Conservation (phyloP, 371 early-diverging fungal genomes). For the Mortierella sp. region DNA sequence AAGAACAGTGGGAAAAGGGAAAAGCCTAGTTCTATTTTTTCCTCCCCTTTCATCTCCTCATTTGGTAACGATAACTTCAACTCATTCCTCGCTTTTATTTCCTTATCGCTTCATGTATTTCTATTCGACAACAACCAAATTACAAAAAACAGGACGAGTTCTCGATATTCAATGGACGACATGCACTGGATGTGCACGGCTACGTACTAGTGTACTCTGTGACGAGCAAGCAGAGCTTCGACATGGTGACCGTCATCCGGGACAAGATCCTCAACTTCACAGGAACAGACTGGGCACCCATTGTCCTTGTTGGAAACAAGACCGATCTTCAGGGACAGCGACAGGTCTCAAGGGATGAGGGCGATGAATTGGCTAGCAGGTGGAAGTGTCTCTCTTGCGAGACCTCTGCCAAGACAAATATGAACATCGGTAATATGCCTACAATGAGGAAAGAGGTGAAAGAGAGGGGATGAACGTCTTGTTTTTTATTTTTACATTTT, state of each 20-base stretch:
- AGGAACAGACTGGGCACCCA: constrained; percentile 89
- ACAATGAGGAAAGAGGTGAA: not conserved
- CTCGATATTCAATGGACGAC: constrained; percentile 91
- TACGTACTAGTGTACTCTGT: constrained; percentile 96
- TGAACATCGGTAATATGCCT: constrained; percentile 80
- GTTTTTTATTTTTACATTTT: not conserved
- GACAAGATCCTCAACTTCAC: constrained; percentile 96
- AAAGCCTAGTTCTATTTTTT: not conserved
- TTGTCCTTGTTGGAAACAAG: constrained; percentile 96
- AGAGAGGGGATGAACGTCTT: not conserved
- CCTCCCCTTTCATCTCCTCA: not conserved
- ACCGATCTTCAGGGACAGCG: constrained; percentile 86
- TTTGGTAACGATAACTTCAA: constrained; percentile 1
- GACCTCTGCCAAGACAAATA: constrained; percentile 91
- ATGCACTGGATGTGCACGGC: constrained; percentile 93
- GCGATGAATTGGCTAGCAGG: constrained; percentile 77
- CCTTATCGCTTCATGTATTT: not conserved
- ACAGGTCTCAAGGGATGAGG: constrained; percentile 89
- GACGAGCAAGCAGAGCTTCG: constrained; percentile 86
- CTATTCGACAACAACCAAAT: not conserved
- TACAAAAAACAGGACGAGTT: constrained; percentile 84
- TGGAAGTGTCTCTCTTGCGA: constrained; percentile 92
- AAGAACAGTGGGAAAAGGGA: not conserved
- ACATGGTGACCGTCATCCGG: constrained; percentile 89
- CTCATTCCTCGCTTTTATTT: constrained; percentile 4